Base-by-base conservation (phyloP, 1,284 basidiomycete species). In the Boletellus deceptivus region DNA sequence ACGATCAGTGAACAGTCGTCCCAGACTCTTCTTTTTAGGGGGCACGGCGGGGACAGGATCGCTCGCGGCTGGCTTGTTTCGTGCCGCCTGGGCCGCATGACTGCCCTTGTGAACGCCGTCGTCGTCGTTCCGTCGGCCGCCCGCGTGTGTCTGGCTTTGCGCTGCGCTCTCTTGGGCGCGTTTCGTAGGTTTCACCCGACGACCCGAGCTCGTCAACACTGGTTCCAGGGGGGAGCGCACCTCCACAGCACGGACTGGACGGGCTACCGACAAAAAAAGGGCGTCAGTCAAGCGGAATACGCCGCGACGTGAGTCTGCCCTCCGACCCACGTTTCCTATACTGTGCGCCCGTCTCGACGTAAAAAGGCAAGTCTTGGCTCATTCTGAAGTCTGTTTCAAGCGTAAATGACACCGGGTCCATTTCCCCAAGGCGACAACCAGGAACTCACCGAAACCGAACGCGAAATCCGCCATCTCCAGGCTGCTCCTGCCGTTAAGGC, bases 351-450 rank as follows among this genome's bases (percentile, higher is more conserved):
- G 64, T 57, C 18, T 68, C 58, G 1, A 56, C 62, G 34, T 51
- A 52, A 48, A 66, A 66, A 11, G 67, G 65, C n/a, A 69, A 29
- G 18, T 66, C 62, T n/a, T 69, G 65, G 47, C 64, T 67, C 62
- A 66, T 67, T 25, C 37, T 53, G 31, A 66, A 65, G 42, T 66
- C 64, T 66, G 24, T 22, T 27, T n/a, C 24, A 42, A 31, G 31
- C 18, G 8, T 49, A 13, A 50, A 43, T 39, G 6, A 40, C 22
- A 5, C 16, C 14, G 2, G 44, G 29, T 13, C 29, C 22, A 34
- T 52, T 40, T 29, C 3, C n/a, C 17, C 20, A 6, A 22, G 16
- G 35, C 22, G 13, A 22, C 25, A 38, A 33, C 7, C 7, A 24
- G 46, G 22, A 29, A 53, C 63, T 11, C 9, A 69, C 64, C 64